These are phyloP conservation scores for Mycena olivaceomarginata DNA, from an alignment of 768 basidiomycete genomes.

Conservation along the genomic window DNA sequence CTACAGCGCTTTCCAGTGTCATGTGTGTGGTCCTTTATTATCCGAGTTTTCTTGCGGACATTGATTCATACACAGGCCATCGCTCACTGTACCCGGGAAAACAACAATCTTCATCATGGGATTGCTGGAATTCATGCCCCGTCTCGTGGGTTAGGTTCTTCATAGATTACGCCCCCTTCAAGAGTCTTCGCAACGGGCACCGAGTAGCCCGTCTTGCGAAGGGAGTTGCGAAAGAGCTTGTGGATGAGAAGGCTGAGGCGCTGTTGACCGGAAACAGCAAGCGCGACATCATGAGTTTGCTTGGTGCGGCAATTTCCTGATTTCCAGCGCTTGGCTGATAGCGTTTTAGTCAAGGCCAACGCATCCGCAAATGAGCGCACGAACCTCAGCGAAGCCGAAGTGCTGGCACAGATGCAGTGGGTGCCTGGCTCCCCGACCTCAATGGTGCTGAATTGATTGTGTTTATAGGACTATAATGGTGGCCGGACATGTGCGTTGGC, in stretches of 20 bases:
- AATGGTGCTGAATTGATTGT: not conserved
- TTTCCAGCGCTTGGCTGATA: not conserved
- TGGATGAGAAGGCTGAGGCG: constrained; percentile 69
- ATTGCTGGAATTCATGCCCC: constrained; percentile 31
- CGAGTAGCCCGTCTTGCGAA: constrained; percentile 55
- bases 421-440: constrained; percentile 14
- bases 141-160: constrained; percentile 5
- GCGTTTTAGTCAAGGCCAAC: constrained; percentile 38
- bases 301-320: constrained; percentile 62
- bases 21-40: constrained; percentile 10
- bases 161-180: constrained; percentile 24
- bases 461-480: constrained; percentile 34
- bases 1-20: constrained; percentile 28
- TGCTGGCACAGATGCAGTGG: constrained; percentile 62
- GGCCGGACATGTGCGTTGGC: constrained; percentile 28
- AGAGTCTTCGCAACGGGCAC: constrained; percentile 23
- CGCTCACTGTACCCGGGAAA: constrained; percentile 13
- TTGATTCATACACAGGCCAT: constrained; percentile 8
- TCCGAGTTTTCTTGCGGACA: not conserved
- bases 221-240: constrained; percentile 66
- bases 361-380: constrained; percentile 41
- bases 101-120: constrained; percentile 22
- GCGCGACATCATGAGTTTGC: constrained; percentile 74
- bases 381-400: constrained; percentile 46
- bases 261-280: constrained; percentile 68